Base-by-base conservation (phyloP, 2,329 filamentous ascomycete species). In the Penicillium sclerotigenum region DNA sequence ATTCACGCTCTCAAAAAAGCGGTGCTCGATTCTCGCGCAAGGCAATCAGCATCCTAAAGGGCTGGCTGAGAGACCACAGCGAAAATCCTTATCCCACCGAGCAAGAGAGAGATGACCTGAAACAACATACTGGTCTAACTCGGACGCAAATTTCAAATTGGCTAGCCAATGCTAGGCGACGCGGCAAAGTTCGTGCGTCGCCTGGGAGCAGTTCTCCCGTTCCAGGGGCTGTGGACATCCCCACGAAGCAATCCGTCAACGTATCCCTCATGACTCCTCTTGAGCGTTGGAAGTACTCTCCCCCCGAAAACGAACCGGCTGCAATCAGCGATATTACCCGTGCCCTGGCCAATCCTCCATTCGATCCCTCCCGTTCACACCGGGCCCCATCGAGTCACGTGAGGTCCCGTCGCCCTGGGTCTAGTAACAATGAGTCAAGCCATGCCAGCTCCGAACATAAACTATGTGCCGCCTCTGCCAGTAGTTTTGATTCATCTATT, bases 71-170 rank as follows among this genome's bases (percentile, higher is more conserved):
- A 0, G 86, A 85, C 7, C 91, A 96, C 69, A 84, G 83, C 66
- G 83, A 88, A 50, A 89, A 95, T 65, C 92, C 91, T 0, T 97
- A 96, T 69, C 91, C 92, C 5, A 92, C 85, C 33, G 91, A 96
- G 41, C 86, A 91, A 56, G 90, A 96, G 69, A 95, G 93, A 68
- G 88, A 91, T 62, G 82, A 85, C 59, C 79, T 97, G 26, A 88
- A 91, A 72, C 81, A 83, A 45, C 83, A 88, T 65, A 96, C 91
- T 0, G 90, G 91, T 8, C 80, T 97, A 38, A 91, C 85, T 71
- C 85, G 90, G 66, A 88, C 82, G 14, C 92, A 97, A 68, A 93
- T 96, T 65, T 87, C 87, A 11, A 96, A 95, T 71, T 96, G 91
- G 91, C 84, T 96, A 45, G 91, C 91, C 57, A 96, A 96, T 73